Conservation (phyloP, 441 rosid genomes). For the Gossypium schwendimanii region DNA sequence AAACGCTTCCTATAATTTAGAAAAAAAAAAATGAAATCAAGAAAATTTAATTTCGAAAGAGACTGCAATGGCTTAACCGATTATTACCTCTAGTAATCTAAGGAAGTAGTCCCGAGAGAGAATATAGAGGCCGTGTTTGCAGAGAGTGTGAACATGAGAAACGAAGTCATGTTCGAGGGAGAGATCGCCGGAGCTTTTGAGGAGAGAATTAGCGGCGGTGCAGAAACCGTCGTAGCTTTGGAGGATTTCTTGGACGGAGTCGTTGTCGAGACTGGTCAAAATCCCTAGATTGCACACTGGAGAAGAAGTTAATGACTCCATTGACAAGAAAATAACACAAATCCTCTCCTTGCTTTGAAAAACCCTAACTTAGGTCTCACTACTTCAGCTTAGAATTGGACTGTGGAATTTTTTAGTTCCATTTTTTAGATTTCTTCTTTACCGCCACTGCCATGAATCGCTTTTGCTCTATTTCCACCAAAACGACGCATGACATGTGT, state of each 20-base stretch:
- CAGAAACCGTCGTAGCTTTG: conserved; percentile 54
- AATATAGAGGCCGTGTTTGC: conserved; percentile 62
- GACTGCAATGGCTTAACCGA: background rate
- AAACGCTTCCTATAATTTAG: conserved; percentile 47
- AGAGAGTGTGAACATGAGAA: conserved; percentile 47
- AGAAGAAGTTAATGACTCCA: conserved; percentile 43
- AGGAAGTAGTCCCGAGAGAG: conserved; percentile 70
- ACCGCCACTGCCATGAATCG: conserved; percentile 19
- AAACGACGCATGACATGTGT: conserved; percentile 1
- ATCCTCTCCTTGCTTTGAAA: conserved; percentile 7
- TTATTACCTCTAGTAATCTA: conserved; percentile 53
- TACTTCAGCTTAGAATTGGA: background rate
- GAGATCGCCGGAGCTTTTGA: conserved; percentile 36
- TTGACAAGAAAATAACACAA: conserved; percentile 11
- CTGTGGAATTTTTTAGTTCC: background rate
- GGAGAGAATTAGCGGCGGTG: conserved; percentile 46
- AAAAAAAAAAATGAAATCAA: background rate
- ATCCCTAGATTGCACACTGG: conserved; percentile 35
- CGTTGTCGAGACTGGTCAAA: conserved; percentile 42
- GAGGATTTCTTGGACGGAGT: conserved; percentile 47
- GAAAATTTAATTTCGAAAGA: background rate
- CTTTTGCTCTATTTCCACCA: background rate
- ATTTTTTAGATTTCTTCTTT: background rate
- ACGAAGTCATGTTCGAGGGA: conserved; percentile 39
- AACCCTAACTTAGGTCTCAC: conserved; percentile 12